These are phyloP conservation scores for Schizochytrium sp. DNA, from an alignment of 108 stramenopile genomes.

Conservation along the genomic window DNA sequence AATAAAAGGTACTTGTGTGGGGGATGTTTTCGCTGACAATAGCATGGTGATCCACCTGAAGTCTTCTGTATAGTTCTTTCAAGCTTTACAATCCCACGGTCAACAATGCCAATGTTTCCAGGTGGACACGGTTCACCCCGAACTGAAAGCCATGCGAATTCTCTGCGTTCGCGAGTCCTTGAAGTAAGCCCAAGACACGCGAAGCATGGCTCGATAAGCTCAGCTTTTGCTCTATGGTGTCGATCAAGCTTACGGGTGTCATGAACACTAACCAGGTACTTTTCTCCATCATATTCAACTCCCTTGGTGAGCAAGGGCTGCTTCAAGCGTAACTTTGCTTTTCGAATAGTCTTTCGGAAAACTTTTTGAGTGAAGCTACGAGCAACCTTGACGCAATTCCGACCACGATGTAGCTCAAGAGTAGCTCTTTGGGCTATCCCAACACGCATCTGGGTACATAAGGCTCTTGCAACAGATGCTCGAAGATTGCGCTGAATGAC, in stretches of 20 bases:
- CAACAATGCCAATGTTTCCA: not conserved
- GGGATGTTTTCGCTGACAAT: constrained; percentile 26
- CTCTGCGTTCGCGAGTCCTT: constrained; percentile 12
- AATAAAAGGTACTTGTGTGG: not conserved
- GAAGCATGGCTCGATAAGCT: constrained; percentile 16
- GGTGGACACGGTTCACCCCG: constrained; percentile 24
- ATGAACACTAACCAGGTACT: not conserved
- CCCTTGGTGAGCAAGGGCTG: not conserved
- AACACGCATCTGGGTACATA: not conserved
- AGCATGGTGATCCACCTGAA: not conserved
- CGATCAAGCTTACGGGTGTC: not conserved
- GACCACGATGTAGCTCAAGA: not conserved
- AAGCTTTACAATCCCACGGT: not conserved
- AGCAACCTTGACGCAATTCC: not conserved
- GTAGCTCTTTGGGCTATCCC: not conserved
- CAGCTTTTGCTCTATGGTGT: not conserved
- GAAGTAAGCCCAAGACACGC: constrained; percentile 7
- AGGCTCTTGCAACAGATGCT: not conserved
- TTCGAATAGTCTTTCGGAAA: not conserved
- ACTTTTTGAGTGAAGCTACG: not conserved
- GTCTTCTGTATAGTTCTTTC: not conserved
- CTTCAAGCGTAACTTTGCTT: not conserved
- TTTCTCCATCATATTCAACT: not conserved
- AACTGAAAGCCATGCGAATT: constrained; percentile 24
- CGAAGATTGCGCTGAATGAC: constrained; percentile 21